phyloP scores from a whole-genome alignment of 805 yeast species.

The Sugiyamaella mastotermitis region DNA sequence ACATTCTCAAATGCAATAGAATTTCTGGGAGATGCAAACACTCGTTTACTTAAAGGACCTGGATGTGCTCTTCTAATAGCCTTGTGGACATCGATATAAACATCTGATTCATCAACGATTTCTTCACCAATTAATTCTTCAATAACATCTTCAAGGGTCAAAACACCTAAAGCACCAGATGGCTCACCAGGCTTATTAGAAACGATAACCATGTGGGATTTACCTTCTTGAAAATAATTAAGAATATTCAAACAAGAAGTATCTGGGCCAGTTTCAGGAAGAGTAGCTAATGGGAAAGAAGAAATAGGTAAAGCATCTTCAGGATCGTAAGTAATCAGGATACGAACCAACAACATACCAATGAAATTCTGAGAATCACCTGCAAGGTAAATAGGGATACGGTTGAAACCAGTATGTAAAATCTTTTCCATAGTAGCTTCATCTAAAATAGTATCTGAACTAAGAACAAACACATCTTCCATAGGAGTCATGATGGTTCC shows the following conservation, averaged over 20 bases:
- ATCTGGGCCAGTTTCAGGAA: slow-evolving; percentile 88
- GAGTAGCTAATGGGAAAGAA: slow-evolving; percentile 88
- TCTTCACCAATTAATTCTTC: slow-evolving; percentile 98
- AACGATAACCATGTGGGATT: slow-evolving; percentile 94
- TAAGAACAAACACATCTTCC: slow-evolving; percentile 79
- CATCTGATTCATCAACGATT: slow-evolving; percentile 94
- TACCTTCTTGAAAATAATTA: slow-evolving; percentile 96
- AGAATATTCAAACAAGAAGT: slow-evolving; percentile 91
- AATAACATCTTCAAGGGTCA: slow-evolving; percentile 95
- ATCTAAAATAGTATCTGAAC: slow-evolving; percentile 75
- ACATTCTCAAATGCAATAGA: slow-evolving; percentile 10
- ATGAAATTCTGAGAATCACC: slow-evolving; percentile 84
- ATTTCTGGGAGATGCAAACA: slow-evolving; percentile 5
- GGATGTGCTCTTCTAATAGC: slow-evolving; percentile 56
- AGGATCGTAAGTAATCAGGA: slow-evolving; percentile 91
- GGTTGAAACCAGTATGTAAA: slow-evolving; percentile 87
- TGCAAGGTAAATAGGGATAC: slow-evolving; percentile 91
- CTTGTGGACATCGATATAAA: slow-evolving; percentile 82
- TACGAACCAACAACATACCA: slow-evolving; percentile 91
- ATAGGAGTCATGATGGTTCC: slow-evolving; percentile 90
- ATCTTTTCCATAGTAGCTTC: slow-evolving; percentile 83
- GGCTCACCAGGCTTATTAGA: slow-evolving; percentile 71
- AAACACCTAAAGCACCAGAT: slow-evolving; percentile 78
- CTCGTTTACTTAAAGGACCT: slow-evolving; percentile 28
- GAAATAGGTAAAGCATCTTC: slow-evolving; percentile 92